A percentile compares a stretch with the other conserved stretches of the same genome.
phyloP scores from a whole-genome alignment of 495 filamentous ascomycete genomes.

The Penicillium herquei region DNA sequence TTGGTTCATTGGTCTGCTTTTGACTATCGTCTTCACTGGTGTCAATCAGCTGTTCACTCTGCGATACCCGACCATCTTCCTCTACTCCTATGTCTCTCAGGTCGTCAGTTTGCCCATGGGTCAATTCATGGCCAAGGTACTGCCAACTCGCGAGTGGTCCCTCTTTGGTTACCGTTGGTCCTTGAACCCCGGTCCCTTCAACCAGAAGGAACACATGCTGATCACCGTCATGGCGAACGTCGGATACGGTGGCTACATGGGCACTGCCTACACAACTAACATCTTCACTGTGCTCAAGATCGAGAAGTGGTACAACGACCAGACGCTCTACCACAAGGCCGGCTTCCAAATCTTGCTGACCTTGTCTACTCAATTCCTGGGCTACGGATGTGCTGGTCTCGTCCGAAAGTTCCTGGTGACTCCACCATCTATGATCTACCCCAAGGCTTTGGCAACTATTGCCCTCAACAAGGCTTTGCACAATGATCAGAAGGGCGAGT shows the following conservation, averaged over 20 bases:
- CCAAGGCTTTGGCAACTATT: slow-evolving; percentile 54
- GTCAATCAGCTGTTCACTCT: slow-evolving; percentile 65
- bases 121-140: slow-evolving; percentile 24
- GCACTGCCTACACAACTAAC: slow-evolving; percentile 56
- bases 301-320: slow-evolving; percentile 58
- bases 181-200: slow-evolving; percentile 51
- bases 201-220: slow-evolving; percentile 52
- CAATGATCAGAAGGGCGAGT: slow-evolving; percentile 52
- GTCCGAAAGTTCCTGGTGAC: slow-evolving; percentile 47
- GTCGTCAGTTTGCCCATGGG: slow-evolving; percentile 65
- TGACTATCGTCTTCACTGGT: slow-evolving; percentile 57
- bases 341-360: slow-evolving; percentile 42
- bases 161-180: slow-evolving; percentile 50
- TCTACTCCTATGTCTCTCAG: slow-evolving; percentile 61
- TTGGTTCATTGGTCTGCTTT: slow-evolving; percentile 59
- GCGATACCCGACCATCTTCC: slow-evolving; percentile 70
- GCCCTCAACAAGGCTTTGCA: slow-evolving; percentile 64
- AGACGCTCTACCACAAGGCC: slow-evolving; percentile 45
- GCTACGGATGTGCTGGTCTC: slow-evolving; percentile 48
- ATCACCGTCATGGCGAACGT: slow-evolving; percentile 56
- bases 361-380: slow-evolving; percentile 47
- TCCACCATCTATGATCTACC: slow-evolving; percentile 62
- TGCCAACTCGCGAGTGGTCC: slow-evolving; percentile 47
- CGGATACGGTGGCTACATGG: slow-evolving; percentile 26
- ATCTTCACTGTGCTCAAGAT: slow-evolving; percentile 56